Conservation (phyloP, 176 grass and related monocot genomes). For the Puccinellia tenuiflora region DNA sequence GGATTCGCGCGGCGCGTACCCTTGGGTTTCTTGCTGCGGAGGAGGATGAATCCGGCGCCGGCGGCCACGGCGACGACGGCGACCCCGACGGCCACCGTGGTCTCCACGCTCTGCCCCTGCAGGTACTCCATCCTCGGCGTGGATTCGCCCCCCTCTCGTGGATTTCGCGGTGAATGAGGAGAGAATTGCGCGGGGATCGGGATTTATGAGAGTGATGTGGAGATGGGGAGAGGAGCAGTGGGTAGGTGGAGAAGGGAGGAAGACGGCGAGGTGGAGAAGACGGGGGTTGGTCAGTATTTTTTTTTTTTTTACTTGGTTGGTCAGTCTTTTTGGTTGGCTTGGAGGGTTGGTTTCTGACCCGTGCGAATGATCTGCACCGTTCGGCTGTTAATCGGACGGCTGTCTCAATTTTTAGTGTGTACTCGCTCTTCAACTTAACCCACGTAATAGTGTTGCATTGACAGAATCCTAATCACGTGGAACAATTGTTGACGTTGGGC, state of each 20-base stretch:
- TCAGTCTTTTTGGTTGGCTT: neutral
- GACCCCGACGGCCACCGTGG: constrained; percentile 47
- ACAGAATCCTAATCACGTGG: no score
- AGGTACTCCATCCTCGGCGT: constrained; percentile 31
- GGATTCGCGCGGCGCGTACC: neutral
- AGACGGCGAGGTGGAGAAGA: constrained; percentile 7
- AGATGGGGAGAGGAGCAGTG: neutral
- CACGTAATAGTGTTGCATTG: no score
- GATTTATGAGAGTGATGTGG: neutral
- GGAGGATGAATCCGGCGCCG: constrained; percentile 46
- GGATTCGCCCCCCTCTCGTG: neutral
- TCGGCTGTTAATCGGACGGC: neutral
- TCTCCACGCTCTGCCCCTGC: constrained; percentile 25
- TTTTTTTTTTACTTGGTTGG: no score
- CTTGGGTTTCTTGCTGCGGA: constrained; percentile 40
- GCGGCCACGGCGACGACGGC: constrained; percentile 56
- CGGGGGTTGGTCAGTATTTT: neutral
- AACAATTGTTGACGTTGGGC: no score
- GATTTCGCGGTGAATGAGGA: neutral
- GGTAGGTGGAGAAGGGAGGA: neutral
- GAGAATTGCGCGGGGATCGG: neutral
- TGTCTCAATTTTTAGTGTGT: no score
- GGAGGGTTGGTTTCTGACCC: neutral
- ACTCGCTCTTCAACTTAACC: no score
- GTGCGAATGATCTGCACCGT: neutral